phyloP scores from a whole-genome alignment of 768 basidiomycete species.

The Xerocomellus amylosporus region DNA sequence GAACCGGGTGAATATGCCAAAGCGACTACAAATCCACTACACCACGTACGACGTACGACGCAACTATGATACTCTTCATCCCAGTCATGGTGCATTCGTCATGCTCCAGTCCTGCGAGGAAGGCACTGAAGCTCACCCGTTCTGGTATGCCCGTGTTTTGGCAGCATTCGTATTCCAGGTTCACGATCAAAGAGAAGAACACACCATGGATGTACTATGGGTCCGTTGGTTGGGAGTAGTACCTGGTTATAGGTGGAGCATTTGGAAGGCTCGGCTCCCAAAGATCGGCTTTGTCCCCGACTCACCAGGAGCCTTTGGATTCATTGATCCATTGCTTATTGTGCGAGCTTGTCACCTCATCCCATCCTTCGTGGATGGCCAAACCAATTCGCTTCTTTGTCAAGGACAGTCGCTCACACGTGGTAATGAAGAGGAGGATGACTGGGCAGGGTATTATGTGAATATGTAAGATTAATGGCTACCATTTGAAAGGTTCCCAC shows the following conservation, averaged over 20 bases:
- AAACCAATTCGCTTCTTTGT: conserved; percentile 1
- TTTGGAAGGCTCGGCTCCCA: conserved; percentile 20
- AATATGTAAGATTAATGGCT: too few species aligned
- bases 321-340: conserved; percentile 30
- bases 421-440: too few species aligned
- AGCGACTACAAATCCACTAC: conserved; percentile 5
- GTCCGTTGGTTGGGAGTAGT: conserved; percentile 38
- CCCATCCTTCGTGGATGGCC: conserved; percentile 29
- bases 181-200: conserved; percentile 1
- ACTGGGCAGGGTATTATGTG: too few species aligned
- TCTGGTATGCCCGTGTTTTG: conserved; percentile 24
- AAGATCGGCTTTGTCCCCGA: conserved; percentile 32
- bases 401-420: not conserved
- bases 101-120: conserved; percentile 22
- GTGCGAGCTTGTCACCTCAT: conserved; percentile 32
- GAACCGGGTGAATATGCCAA: not conserved
- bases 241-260: conserved; percentile 16
- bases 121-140: conserved; percentile 7
- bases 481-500: too few species aligned
- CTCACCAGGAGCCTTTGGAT: conserved; percentile 34
- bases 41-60: conserved; percentile 21
- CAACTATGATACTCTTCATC: conserved; percentile 11
- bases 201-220: conserved; percentile 35
- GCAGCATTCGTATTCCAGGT: conserved; percentile 20
- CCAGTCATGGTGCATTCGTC: conserved; percentile 15